A percentile compares a stretch with the other conserved stretches of the same genome.
phyloP scores from a whole-genome alignment of 208 protist species.

The Wallacemonas sp. region DNA sequence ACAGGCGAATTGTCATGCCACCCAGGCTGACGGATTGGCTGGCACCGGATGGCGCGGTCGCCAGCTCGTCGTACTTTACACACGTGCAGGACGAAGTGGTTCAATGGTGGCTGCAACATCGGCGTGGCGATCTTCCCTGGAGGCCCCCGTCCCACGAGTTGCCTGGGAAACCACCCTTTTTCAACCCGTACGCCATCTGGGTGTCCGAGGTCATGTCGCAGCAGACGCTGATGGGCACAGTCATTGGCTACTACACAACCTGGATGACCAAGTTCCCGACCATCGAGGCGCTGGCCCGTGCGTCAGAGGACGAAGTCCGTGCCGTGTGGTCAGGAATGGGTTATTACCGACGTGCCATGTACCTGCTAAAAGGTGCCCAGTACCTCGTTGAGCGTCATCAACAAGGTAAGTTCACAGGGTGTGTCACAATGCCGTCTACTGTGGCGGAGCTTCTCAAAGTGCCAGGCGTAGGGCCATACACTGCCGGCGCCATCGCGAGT shows the following conservation, averaged over 20 bases:
- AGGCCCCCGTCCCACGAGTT: conserved; percentile 18
- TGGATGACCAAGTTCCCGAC: conserved; percentile 93
- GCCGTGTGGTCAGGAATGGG: conserved; percentile 91
- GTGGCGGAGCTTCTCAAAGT: conserved; percentile 63
- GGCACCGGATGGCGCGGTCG: neutral
- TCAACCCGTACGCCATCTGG: conserved; percentile 90
- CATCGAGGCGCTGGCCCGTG: conserved; percentile 64
- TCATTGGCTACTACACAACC: conserved; percentile 84
- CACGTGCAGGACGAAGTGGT: conserved; percentile 30
- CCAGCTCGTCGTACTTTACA: neutral
- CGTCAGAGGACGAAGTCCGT: conserved; percentile 85
- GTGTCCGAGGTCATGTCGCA: conserved; percentile 96
- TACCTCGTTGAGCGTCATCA: conserved; percentile 60
- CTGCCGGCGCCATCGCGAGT: conserved; percentile 91
- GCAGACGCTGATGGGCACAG: conserved; percentile 93
- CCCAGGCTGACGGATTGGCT: neutral
- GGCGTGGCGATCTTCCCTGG: conserved; percentile 65
- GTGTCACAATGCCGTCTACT: conserved; percentile 39
- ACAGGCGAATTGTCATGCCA: too few relatives aligned
- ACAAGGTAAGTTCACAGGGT: conserved; percentile 7
- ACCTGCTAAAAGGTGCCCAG: conserved; percentile 84
- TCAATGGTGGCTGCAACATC: conserved; percentile 45
- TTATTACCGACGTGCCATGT: conserved; percentile 92
- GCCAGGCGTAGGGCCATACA: conserved; percentile 93
- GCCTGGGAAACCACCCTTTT: conserved; percentile 2